A percentile compares a stretch with the other conserved stretches of the same genome.
Evolutionary conservation across 345 rosid genomes (phyloP).

Genomic region (Citrus sinensis): DVS_A1.0 CM039164.1:25356501-25357000

Average conservation of each 20-base stretch:
- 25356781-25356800: constrained; percentile 42
- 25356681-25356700: no score
- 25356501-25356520: constrained; percentile 27
- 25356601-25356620: constrained; percentile 39
- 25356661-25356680: no score
- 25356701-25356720: constrained; percentile 12
- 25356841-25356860: constrained; percentile 40
- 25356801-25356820: constrained; percentile 44
- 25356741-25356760: constrained; percentile 28
- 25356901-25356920: background rate
- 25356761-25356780: constrained; percentile 33
- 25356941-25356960: background rate
- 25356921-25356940: background rate
- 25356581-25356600: constrained; percentile 44
- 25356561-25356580: constrained; percentile 52
- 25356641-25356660: no score
- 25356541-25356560: constrained; percentile 40
- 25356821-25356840: constrained; percentile 45
- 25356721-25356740: constrained; percentile 38
- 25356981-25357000: background rate
- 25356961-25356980: background rate
- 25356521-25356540: constrained; percentile 27
- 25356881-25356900: background rate
- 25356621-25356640: no score
- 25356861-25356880: background rate